phyloP scores from a whole-genome alignment of 371 early-diverging fungal species.

The Lichtheimia ramosa region DNA sequence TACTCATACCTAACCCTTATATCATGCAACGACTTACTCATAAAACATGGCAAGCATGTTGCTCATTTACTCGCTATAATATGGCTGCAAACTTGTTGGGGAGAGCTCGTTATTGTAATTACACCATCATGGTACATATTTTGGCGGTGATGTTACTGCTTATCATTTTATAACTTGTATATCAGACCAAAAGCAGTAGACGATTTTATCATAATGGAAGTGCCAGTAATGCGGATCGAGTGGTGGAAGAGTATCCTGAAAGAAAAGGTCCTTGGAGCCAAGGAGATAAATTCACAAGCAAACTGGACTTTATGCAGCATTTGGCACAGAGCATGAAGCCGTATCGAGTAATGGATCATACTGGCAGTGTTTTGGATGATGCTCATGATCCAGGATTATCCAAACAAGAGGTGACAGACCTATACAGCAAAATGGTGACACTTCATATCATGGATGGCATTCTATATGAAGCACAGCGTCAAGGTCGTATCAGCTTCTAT shows the following conservation, averaged over 20 bases:
- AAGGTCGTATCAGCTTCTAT: conserved; percentile 97
- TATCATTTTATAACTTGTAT: too few species aligned
- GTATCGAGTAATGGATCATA: conserved; percentile 91
- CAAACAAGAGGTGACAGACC: conserved; percentile 69
- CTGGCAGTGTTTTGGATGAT: conserved; percentile 75
- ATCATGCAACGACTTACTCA: too few species aligned
- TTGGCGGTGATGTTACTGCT: too few species aligned
- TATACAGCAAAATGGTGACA: conserved; percentile 88
- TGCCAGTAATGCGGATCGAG: too few species aligned
- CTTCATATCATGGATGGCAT: conserved; percentile 92
- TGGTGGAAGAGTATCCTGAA: neutral
- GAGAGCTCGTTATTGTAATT: too few species aligned
- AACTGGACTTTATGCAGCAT: conserved; percentile 47
- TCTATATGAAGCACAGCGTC: conserved; percentile 96
- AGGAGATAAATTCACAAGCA: conserved; percentile 26
- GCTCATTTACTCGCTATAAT: too few species aligned
- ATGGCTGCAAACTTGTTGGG: too few species aligned
- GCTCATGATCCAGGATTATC: conserved; percentile 80
- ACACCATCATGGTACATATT: too few species aligned
- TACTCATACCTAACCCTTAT: too few species aligned
- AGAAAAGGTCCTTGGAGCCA: conserved; percentile 8
- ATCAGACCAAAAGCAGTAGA: too few species aligned
- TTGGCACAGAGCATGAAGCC: conserved; percentile 69
- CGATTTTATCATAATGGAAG: too few species aligned
- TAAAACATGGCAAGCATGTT: too few species aligned